Evolutionary conservation across 768 basidiomycete genomes (phyloP), one percentile per base, ranked within the genome.

Genomic region (Crassisporium funariophilum): DNA sequence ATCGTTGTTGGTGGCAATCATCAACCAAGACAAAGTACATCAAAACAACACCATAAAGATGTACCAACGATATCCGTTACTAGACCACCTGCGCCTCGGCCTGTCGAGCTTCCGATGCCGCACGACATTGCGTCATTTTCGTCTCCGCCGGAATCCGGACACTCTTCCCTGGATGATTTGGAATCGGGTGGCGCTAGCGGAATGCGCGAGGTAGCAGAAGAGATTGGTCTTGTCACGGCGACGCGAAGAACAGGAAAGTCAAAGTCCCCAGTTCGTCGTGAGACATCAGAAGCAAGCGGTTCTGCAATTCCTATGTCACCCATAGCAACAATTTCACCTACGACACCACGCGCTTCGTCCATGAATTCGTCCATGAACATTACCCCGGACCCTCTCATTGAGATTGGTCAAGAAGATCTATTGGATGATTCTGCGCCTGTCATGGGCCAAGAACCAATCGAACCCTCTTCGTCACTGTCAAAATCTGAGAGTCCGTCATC

Each of bases 61-160:
- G 44, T 83, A 42, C 84, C 85, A 19, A 74, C 69, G 11, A 82
- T 85, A 44, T 78, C 83, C 16, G 67, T 87, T 46, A 83, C 84
- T 23, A 88, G 83, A 68, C 76, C 84, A 7, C 87, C 88, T 2
- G 81, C 78, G 0, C 89, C 89, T 11, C 64, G 72, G 43, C 88
- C 88, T 36, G 79, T 91, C 10, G 75, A 77, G 43, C 69, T 91
- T 15, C 89, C 89, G 1, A 86, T 81, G 13, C 70, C 74, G 19
- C 74, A 71, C 27, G 84, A 86, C 55, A 82, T 88, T 27, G 66
- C 71, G 16, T 50, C 74, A 17, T 59, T 68, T 11, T 69, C 74
- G 5, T 74, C 76, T 7, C 72, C 74, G 1, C 68, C 76, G 5
- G 72, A 75, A 38, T 77, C 78, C 13, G 66, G 62, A 8, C 73